Base-by-base conservation (phyloP, 164 flowering plant species). In the Aristolochia fimbriata region DNA sequence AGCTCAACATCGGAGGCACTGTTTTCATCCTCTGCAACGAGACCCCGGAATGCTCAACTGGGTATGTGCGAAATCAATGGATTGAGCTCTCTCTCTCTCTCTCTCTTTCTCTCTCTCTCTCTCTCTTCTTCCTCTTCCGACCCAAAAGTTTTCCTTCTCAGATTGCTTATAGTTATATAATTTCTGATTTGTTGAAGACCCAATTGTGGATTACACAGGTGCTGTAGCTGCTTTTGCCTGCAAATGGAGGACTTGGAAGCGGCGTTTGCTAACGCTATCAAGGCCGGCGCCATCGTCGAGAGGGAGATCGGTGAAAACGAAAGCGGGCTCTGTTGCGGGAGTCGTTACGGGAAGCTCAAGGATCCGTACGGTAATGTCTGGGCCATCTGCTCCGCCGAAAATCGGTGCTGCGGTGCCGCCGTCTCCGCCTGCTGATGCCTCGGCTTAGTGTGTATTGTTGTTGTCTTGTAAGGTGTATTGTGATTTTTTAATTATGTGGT, bases 1-100 rank as follows among this genome's bases (percentile, higher is more conserved):
- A 83, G 62, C 83, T 87, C 56, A 73, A 78, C 74, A 60, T 87
- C 56, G 91, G 80, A 10, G 4, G 24, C 25, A 2, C 30, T 27
- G 30, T 27, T 27, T 27, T 37, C 43, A 37, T 37, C 75, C 81
- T 8, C 53, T 77, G 81, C 46, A 87, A 82, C 74, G 43, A 65
- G 11, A 30, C 67, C 11, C 85, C 72, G 8, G 82, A 72, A 31
- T 48, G 73, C 23, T 58, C 64, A 43, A 50, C 79, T 57, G 47
- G 66, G 95, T 87, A 72, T 57, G 82, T 59, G 8, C 67, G 15
- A 48, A 16, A 17, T 48, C 17, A 15, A n/a, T n/a, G n/a, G n/a
- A n/a, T n/a, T n/a, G n/a, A n/a, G n/a, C n/a, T n/a, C n/a, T n/a
- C n/a, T n/a, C n/a, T n/a, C n/a, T n/a, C n/a, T n/a, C n/a, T n/a